These are phyloP conservation scores for Thinopyrum elongatum DNA, from an alignment of 176 grass and related monocot species.

Conservation along the genomic window DNA sequence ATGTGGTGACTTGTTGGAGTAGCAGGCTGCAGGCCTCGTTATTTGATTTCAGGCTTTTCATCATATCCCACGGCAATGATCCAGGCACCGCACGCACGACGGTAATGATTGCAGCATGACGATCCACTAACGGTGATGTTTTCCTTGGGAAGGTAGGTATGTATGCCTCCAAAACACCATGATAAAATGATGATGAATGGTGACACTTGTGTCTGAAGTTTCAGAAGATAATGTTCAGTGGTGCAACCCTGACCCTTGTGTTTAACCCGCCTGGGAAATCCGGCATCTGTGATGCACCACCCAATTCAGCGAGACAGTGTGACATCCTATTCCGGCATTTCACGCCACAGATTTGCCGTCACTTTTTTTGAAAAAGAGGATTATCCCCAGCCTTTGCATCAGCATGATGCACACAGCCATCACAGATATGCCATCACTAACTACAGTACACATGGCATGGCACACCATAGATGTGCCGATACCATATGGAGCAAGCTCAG, in stretches of 20 bases:
- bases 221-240: background rate
- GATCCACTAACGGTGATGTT: background rate
- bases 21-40: constrained; percentile 30
- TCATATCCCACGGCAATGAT: constrained; percentile 25
- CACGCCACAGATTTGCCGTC: background rate
- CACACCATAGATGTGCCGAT: background rate
- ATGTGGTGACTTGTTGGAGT: constrained; percentile 32
- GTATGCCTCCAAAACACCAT: background rate
- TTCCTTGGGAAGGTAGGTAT: background rate
- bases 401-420: no score
- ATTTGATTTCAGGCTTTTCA: constrained; percentile 38
- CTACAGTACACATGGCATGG: no score
- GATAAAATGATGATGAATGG: background rate
- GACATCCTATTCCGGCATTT: background rate
- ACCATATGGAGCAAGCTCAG: background rate
- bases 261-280: background rate
- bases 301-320: background rate
- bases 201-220: background rate
- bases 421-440: background rate
- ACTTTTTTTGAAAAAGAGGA: no score
- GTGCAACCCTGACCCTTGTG: background rate
- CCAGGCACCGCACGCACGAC: background rate
- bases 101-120: constrained; percentile 14
- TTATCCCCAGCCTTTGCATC: no score
- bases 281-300: background rate